These are phyloP conservation scores for Penicillium tannophilum DNA, from an alignment of 495 filamentous ascomycete species.

Conservation along the genomic window DNA sequence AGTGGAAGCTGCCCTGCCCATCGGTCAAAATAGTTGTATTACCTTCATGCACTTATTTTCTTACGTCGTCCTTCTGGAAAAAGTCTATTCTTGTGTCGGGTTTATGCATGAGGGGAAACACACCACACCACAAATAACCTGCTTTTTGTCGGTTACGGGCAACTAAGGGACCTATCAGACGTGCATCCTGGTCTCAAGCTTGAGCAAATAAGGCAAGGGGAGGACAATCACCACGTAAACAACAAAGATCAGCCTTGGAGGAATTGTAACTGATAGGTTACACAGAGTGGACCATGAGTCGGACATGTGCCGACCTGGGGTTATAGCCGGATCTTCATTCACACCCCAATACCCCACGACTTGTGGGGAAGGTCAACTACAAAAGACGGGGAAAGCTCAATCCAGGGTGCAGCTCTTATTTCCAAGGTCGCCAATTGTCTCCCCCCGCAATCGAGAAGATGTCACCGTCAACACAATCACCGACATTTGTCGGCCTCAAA, in stretches of 20 bases:
- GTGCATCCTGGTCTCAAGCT: neutral
- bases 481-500: constrained; percentile 23
- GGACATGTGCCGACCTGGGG: constrained; percentile 9
- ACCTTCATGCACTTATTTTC: neutral
- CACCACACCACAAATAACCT: neutral
- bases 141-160: neutral
- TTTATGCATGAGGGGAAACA: neutral
- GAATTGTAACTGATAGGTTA: neutral
- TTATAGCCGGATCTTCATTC: neutral
- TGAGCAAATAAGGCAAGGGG: neutral
- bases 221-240: neutral
- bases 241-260: neutral
- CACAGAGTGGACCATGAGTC: neutral
- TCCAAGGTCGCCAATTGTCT: neutral
- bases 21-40: neutral
- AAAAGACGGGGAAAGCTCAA: neutral
- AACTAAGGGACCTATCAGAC: neutral
- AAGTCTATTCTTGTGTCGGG: neutral
- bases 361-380: neutral
- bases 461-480: constrained; percentile 5
- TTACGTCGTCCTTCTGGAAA: neutral
- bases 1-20: neutral
- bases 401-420: neutral
- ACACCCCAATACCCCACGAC: neutral
- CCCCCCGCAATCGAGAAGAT: neutral